Percentiles rank a stretch among this genome's conserved stretches.
Evolutionary conservation across 2,329 filamentous ascomycete genomes (phyloP).

Genomic region (Hymenoscyphus occultus): DNA sequence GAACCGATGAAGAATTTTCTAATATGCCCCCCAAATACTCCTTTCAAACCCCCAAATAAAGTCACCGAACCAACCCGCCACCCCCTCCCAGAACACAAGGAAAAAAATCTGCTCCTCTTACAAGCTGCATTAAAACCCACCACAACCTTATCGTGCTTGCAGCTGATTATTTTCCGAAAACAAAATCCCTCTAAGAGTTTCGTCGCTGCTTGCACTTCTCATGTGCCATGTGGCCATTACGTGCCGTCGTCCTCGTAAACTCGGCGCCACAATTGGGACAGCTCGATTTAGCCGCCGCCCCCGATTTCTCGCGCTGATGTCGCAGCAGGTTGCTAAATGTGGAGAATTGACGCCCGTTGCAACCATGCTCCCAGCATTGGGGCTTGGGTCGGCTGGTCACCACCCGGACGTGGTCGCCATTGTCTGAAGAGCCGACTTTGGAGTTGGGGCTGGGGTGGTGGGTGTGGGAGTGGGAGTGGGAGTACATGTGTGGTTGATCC

Average conservation of each 20-base stretch:
- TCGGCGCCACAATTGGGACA: conserved; percentile 91
- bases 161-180: not conserved
- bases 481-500: conserved; percentile 32
- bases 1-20: conserved; percentile 6
- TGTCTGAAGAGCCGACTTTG: conserved; percentile 42
- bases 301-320: conserved; percentile 92
- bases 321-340: conserved; percentile 93
- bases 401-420: conserved; percentile 58
- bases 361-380: conserved; percentile 96
- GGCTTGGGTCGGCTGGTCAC: conserved; percentile 83
- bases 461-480: conserved; percentile 36
- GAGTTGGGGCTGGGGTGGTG: conserved; percentile 33
- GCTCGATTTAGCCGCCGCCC: conserved; percentile 81
- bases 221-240: conserved; percentile 82
- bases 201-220: conserved; percentile 86
- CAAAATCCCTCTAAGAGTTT: conserved; percentile 37
- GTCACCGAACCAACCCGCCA: not conserved
- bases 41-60: not conserved
- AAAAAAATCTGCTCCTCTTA: conserved; percentile 4
- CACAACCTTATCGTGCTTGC: conserved; percentile 8
- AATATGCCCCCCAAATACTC: conserved; percentile 6
- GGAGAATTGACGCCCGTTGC: conserved; percentile 91
- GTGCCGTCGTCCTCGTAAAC: conserved; percentile 83
- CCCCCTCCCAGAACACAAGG: not conserved
- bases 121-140: conserved; percentile 4